phyloP scores from a whole-genome alignment of 2,329 filamentous ascomycete genomes.

The Cercospora canescens region DNA sequence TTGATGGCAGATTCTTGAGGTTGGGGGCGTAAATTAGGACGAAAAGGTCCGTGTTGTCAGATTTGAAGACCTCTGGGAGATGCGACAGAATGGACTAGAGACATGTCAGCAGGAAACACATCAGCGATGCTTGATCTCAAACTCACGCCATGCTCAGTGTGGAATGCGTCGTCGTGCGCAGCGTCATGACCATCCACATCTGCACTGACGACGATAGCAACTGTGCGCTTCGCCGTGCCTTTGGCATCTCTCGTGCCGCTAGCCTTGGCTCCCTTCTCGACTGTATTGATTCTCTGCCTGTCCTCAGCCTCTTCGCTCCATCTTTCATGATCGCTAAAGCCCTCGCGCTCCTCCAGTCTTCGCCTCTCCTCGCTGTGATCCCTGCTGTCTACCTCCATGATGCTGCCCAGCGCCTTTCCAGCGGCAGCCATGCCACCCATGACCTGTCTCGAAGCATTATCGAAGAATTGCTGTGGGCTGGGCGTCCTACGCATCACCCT shows the following conservation, averaged over 20 bases:
- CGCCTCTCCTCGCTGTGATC: constrained; percentile 53
- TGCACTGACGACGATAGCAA: constrained; percentile 87
- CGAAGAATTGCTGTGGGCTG: constrained; percentile 85
- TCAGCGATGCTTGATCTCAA: not conserved
- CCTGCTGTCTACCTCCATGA: constrained; percentile 78
- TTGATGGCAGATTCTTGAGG: constrained; percentile 49
- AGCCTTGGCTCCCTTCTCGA: constrained; percentile 27
- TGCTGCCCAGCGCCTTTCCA: constrained; percentile 78
- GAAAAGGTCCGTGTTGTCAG: constrained; percentile 73
- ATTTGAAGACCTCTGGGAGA: constrained; percentile 75
- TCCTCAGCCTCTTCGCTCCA: constrained; percentile 90
- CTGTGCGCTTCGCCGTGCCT: constrained; percentile 59
- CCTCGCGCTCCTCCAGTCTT: constrained; percentile 29
- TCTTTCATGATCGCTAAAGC: constrained; percentile 70
- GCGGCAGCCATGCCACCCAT: constrained; percentile 80
- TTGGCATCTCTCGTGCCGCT: constrained; percentile 21
- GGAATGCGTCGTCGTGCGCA: constrained; percentile 55
- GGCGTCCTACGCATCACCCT: constrained; percentile 80
- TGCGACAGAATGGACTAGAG: constrained; percentile 72
- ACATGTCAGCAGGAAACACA: constrained; percentile 24
- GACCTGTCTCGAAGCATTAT: constrained; percentile 78
- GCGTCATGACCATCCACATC: constrained; percentile 60
- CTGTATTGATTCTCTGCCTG: constrained; percentile 41
- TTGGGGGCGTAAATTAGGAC: constrained; percentile 86
- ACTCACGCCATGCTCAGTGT: constrained; percentile 79